These are phyloP conservation scores for Diaporthe amygdali DNA, from an alignment of 2,329 filamentous ascomycete species.

Conservation along the genomic window DNA sequence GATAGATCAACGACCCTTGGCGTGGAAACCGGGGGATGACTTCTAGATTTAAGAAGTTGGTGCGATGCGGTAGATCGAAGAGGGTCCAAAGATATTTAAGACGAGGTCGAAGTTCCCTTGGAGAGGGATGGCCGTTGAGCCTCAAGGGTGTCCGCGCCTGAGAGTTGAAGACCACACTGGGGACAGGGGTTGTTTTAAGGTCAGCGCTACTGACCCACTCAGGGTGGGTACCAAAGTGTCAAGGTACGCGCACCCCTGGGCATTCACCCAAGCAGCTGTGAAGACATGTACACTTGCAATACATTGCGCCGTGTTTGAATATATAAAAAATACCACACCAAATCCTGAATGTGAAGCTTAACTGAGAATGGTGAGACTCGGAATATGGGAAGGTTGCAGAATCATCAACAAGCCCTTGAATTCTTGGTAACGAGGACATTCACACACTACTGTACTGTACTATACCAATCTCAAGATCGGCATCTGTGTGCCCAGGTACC, in stretches of 20 bases:
- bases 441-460: too few relatives aligned
- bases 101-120: not conserved
- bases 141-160: not conserved
- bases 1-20: not conserved
- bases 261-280: not conserved
- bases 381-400: not conserved
- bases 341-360: too few relatives aligned
- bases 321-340: too few relatives aligned
- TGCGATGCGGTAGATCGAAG: not conserved
- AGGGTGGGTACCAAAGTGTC: not conserved
- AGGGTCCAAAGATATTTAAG: not conserved
- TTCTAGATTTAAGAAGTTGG: not conserved
- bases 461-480: too few relatives aligned
- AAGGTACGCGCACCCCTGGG: not conserved
- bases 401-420: too few relatives aligned
- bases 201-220: constrained; percentile 3
- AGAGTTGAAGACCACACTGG: not conserved
- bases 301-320: not conserved
- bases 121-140: not conserved
- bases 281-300: not conserved
- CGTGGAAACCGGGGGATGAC: too few relatives aligned
- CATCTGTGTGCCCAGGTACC: not conserved
- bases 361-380: too few relatives aligned
- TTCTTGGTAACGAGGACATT: too few relatives aligned
- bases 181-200: constrained; percentile 17